Base-by-base conservation (phyloP, 495 filamentous ascomycete genomes). In the Cercophora samala region DNA sequence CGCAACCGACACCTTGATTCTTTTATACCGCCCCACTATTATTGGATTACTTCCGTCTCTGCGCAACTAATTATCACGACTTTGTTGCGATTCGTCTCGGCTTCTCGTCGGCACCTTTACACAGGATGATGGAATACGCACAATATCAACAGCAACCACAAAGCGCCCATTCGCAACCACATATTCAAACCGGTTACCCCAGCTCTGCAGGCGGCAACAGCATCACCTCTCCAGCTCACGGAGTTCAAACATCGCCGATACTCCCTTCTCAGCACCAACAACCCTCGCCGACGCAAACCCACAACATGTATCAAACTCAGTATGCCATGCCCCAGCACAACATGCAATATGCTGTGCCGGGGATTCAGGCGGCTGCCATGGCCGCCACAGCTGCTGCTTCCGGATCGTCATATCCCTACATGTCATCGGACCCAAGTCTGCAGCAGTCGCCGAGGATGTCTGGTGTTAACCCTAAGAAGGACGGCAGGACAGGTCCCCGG, bases 321-420 rank as follows among this genome's bases (percentile, higher is more conserved):
- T 89, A 89, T 66, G 81, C 77, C 67, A 83, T 89, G 22, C 81
- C 83, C 64, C 81, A 82, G 60, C 82, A 80, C 64, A 79, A 78
- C 66, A 86, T 88, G 80, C 87, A 87, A 68, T 88, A 90, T 78
- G 83, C 80, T 56, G 84, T 89, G 73, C 80, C 85, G 11, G 75
- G 77, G 32, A 81, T 84, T 26, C 86, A 89, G 70, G 87, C 87
- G 24, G 88, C 88, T 17, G 88, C 88, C 54, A 89, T 90, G 87
- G 88, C 88, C 26, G 84, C 84, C 46, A 90, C 88, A 9, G 88
- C 89, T 52, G 88, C 89, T 6, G 89, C 88, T 8, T 88, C 88
- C 22, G 88, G 84, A 60, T 84, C 83, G 69, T 81, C 73, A 58
- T 86, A 84, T 71, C 85, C 85, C 67, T 85, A 86, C 71, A 84